These are phyloP conservation scores for Nicotiana undulata DNA, from an alignment of 257 asterid species.

Conservation along the genomic window DNA sequence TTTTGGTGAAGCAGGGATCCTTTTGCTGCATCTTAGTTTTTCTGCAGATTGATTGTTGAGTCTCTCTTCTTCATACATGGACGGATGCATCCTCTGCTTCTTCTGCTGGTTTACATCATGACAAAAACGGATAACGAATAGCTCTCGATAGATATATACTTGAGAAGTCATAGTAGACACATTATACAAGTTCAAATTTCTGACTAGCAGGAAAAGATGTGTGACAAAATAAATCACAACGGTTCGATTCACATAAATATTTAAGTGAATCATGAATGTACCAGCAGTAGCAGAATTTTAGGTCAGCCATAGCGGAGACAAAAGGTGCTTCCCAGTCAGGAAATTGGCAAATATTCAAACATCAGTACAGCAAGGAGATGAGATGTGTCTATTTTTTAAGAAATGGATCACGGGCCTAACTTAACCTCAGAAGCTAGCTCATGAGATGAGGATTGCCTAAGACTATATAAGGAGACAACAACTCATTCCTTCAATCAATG, in stretches of 20 bases:
- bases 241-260: background rate
- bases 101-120: slow-evolving; percentile 31
- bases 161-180: background rate
- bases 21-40: slow-evolving; percentile 45
- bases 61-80: slow-evolving; percentile 47
- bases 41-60: slow-evolving; percentile 23
- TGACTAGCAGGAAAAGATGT: background rate
- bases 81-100: slow-evolving; percentile 58
- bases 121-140: background rate
- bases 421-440: background rate
- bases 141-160: background rate
- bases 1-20: slow-evolving; percentile 28
- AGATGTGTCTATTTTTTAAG: background rate
- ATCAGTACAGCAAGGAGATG: background rate
- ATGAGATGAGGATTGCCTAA: background rate
- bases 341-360: background rate
- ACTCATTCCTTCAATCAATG: background rate
- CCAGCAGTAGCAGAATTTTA: background rate
- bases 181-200: background rate
- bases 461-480: background rate
- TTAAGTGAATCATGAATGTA: background rate
- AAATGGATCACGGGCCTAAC: background rate
- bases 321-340: background rate
- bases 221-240: background rate
- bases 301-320: background rate